Evolutionary conservation across 148 eudicot genomes (phyloP).

Genomic region (Bassia scoparia): DNA sequence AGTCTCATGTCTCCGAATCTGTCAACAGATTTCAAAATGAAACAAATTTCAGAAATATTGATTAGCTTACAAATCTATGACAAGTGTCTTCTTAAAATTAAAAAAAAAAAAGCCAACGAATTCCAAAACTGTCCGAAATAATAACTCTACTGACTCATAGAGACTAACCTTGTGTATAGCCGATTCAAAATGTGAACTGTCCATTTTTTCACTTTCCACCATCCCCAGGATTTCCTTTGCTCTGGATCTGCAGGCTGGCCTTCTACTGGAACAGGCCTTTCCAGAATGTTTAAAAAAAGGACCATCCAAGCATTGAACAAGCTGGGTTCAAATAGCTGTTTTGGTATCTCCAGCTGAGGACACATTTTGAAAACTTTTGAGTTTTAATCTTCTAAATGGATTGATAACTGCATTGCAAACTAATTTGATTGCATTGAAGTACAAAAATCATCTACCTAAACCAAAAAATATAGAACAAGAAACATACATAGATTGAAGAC

Average conservation of each 20-base stretch:
- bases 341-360: slow-evolving; percentile 88
- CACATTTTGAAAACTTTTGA: slow-evolving; percentile 4
- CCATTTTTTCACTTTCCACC: slow-evolving; percentile 99
- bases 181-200: slow-evolving; percentile 96
- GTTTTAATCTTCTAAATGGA: slow-evolving; percentile 1
- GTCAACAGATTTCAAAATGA: slow-evolving; percentile 19
- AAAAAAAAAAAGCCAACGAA: neutral
- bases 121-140: neutral
- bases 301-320: slow-evolving; percentile 97
- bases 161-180: slow-evolving; percentile 75
- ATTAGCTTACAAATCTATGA: no score
- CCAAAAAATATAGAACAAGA: neutral
- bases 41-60: neutral
- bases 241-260: slow-evolving; percentile 94
- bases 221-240: slow-evolving; percentile 92
- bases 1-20: slow-evolving; percentile 92
- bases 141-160: neutral
- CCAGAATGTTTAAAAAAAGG: slow-evolving; percentile 78
- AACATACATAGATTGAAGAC: slow-evolving; percentile 94
- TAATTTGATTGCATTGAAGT: neutral
- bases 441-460: neutral
- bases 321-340: slow-evolving; percentile 78
- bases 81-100: neutral
- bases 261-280: slow-evolving; percentile 93
- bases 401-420: neutral